Conservation (phyloP, 148 eudicot species). For the Rhododendron williamsianum region DNA sequence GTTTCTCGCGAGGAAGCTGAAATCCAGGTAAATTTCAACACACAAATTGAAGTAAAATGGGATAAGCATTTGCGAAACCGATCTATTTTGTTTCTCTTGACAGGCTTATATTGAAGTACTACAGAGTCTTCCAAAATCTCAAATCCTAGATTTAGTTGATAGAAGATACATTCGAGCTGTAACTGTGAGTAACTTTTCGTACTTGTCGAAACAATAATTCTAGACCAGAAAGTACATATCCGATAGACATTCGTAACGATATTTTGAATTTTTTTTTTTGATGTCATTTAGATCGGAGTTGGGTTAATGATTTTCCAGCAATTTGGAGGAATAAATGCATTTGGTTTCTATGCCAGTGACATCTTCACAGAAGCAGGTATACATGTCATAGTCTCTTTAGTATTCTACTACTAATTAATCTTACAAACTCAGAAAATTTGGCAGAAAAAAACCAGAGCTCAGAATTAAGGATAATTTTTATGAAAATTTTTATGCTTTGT, state of each 20-base stretch:
- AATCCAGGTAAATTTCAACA: slow-evolving; percentile 33
- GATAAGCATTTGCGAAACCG: background rate
- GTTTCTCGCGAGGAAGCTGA: slow-evolving; percentile 56
- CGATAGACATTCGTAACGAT: background rate
- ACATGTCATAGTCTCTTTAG: background rate
- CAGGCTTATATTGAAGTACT: slow-evolving; percentile 44
- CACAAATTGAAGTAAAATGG: background rate
- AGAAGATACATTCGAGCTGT: slow-evolving; percentile 51
- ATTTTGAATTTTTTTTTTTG: background rate
- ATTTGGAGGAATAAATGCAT: slow-evolving; percentile 74
- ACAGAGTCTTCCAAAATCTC: slow-evolving; percentile 51
- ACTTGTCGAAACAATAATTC: background rate
- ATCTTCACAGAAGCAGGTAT: slow-evolving; percentile 63
- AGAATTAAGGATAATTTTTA: too few relatives aligned
- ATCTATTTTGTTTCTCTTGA: background rate
- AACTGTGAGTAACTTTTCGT: slow-evolving; percentile 25
- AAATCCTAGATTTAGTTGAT: slow-evolving; percentile 49
- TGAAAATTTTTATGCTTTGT: too few relatives aligned
- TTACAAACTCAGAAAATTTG: too few relatives aligned
- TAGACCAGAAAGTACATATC: background rate
- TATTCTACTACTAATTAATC: background rate
- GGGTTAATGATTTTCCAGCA: slow-evolving; percentile 88
- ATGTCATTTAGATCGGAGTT: slow-evolving; percentile 54
- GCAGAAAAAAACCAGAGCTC: too few relatives aligned
- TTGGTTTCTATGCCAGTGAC: slow-evolving; percentile 65